Conservation (phyloP, 495 filamentous ascomycete species). For the Pseudomonodictys pantanalensis region DNA sequence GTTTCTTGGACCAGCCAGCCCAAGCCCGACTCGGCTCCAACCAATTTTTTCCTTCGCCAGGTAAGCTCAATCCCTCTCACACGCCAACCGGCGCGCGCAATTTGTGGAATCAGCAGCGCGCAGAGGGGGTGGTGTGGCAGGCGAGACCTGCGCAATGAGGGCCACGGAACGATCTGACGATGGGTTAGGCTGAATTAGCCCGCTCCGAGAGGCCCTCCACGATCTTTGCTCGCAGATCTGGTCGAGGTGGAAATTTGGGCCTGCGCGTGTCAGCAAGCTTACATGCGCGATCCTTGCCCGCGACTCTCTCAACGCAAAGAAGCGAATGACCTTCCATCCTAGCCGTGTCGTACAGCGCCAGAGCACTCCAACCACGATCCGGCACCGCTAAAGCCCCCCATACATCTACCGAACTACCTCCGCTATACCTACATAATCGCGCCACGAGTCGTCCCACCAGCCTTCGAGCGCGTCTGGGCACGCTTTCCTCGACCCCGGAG, state of each 20-base stretch:
- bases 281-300: constrained; percentile 29
- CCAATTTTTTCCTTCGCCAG: constrained; percentile 5
- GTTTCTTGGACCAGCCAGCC: no score
- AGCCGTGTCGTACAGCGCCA: constrained; percentile 23
- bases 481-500: no score
- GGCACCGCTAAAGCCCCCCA: constrained; percentile 7
- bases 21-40: no score
- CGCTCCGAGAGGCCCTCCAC: constrained; percentile 20
- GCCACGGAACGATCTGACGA: constrained; percentile 10
- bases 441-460: background rate
- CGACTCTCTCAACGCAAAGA: constrained; percentile 5
- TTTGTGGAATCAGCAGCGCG: background rate
- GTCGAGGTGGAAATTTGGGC: constrained; percentile 27
- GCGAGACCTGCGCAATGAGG: constrained; percentile 1
- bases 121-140: background rate
- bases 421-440: constrained; percentile 14
- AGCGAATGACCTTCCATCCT: constrained; percentile 30
- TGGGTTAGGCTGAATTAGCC: constrained; percentile 1
- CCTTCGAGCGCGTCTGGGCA: background rate
- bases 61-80: no score
- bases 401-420: background rate
- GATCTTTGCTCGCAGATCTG: constrained; percentile 26
- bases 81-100: no score
- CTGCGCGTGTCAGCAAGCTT: constrained; percentile 35
- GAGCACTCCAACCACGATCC: constrained; percentile 24